Conservation (phyloP, 441 rosid species). For the Jatropha multifida region DNA sequence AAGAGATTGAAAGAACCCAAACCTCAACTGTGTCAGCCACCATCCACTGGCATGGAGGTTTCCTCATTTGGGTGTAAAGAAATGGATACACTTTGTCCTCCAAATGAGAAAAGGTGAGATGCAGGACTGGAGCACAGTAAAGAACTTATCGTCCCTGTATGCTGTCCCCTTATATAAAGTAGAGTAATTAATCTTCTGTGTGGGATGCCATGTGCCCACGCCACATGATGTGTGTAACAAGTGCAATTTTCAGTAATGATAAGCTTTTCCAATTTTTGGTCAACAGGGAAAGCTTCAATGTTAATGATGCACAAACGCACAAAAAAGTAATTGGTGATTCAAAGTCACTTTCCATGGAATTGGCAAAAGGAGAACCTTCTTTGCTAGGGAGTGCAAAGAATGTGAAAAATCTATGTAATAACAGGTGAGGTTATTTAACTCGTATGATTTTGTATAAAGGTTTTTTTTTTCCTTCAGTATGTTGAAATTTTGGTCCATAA, state of each 20-base stretch:
- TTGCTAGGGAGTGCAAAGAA: constrained; percentile 29
- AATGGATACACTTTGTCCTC: constrained; percentile 22
- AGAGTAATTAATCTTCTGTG: too few species aligned
- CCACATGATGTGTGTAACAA: constrained; percentile 4
- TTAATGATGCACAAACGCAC: constrained; percentile 26
- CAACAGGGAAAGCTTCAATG: constrained; percentile 25
- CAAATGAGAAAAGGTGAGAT: constrained; percentile 37
- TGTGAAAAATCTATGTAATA: constrained; percentile 23
- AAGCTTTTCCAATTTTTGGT: not conserved
- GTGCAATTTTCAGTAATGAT: constrained; percentile 5
- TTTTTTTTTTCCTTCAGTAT: constrained; percentile 10
- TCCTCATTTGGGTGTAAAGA: constrained; percentile 32
- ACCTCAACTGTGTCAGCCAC: constrained; percentile 30
- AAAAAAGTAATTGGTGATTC: constrained; percentile 26
- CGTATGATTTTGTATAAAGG: constrained; percentile 12
- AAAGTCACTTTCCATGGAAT: constrained; percentile 25
- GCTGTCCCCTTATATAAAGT: too few species aligned
- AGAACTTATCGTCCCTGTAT: too few species aligned
- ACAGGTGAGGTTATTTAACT: constrained; percentile 29
- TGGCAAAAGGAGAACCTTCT: constrained; percentile 24
- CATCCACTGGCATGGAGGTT: constrained; percentile 29
- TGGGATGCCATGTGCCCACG: too few species aligned
- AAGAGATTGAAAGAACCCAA: constrained; percentile 34
- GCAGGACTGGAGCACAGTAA: too few species aligned
- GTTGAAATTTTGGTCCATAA: constrained; percentile 1